These are phyloP conservation scores for Backusella sp. DNA, from an alignment of 192 early-diverging fungal genomes.

Conservation along the genomic window DNA sequence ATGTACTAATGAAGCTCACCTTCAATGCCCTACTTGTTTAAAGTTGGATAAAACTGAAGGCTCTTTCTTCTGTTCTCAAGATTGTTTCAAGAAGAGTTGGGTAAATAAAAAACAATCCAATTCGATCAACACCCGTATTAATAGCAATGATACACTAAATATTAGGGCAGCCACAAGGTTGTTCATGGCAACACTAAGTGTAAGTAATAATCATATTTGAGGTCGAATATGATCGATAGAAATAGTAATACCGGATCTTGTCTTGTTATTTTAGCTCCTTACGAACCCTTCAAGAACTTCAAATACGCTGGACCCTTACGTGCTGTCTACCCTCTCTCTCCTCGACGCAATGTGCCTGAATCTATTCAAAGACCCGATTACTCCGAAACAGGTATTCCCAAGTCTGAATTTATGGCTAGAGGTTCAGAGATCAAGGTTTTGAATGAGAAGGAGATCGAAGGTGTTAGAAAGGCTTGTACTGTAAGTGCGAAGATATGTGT, in stretches of 20 bases:
- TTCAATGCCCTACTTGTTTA: constrained; percentile 78
- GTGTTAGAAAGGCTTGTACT: constrained; percentile 76
- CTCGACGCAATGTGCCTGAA: constrained; percentile 62
- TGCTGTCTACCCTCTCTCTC: constrained; percentile 76
- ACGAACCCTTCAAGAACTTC: constrained; percentile 58
- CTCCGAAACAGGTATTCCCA: constrained; percentile 56
- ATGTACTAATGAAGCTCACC: constrained; percentile 63
- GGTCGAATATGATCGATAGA: not conserved
- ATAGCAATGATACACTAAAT: not conserved
- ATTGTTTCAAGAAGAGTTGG: constrained; percentile 73
- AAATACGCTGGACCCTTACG: constrained; percentile 66
- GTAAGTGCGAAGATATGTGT: constrained; percentile 33
- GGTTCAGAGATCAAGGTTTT: constrained; percentile 69
- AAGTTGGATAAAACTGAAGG: constrained; percentile 53
- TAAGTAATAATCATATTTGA: not conserved
- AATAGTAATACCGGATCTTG: not conserved
- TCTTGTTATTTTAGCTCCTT: constrained; percentile 26
- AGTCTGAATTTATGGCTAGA: constrained; percentile 73
- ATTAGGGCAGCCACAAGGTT: constrained; percentile 18
- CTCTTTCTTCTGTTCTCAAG: constrained; percentile 75
- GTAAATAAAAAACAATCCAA: constrained; percentile 21
- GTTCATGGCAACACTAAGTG: constrained; percentile 9
- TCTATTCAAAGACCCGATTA: constrained; percentile 56
- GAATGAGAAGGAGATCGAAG: constrained; percentile 69
- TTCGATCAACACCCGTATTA: not conserved